Conservation (phyloP, 129 eudicot species). For the Dittrichia graveolens region DNA sequence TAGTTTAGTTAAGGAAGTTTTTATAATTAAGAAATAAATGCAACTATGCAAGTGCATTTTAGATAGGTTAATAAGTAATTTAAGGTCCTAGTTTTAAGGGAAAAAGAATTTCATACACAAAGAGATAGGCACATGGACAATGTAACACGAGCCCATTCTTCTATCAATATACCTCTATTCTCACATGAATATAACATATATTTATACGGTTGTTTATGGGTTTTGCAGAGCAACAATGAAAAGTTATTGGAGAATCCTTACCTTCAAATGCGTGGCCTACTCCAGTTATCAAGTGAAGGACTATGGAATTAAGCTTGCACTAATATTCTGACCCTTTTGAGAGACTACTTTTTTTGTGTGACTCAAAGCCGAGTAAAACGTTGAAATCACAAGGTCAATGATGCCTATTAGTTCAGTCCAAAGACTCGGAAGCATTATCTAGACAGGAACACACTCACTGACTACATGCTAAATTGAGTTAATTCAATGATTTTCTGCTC, state of each 20-base stretch:
- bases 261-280: constrained; percentile 98
- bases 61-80: neutral
- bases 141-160: neutral
- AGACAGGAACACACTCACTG: neutral
- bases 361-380: constrained; percentile 20
- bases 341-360: constrained; percentile 21
- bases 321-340: constrained; percentile 6
- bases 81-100: neutral
- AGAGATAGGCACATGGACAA: neutral
- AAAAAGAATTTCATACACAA: neutral
- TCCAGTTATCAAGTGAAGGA: constrained; percentile 86
- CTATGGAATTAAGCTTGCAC: constrained; percentile 33
- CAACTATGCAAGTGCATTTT: constrained; percentile 1
- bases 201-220: constrained; percentile 29
- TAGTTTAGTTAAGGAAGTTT: constrained; percentile 19
- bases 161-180: neutral
- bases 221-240: constrained; percentile 93
- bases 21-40: neutral
- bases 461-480: constrained; percentile 16
- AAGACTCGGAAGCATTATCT: constrained; percentile 21
- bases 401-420: constrained; percentile 20
- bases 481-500: constrained; percentile 15
- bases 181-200: neutral
- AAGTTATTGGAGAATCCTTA: constrained; percentile 96
- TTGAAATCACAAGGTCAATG: constrained; percentile 27